Evolutionary conservation across 495 filamentous ascomycete genomes (phyloP).

Genomic region (Hyaloscypha variabilis): DNA sequence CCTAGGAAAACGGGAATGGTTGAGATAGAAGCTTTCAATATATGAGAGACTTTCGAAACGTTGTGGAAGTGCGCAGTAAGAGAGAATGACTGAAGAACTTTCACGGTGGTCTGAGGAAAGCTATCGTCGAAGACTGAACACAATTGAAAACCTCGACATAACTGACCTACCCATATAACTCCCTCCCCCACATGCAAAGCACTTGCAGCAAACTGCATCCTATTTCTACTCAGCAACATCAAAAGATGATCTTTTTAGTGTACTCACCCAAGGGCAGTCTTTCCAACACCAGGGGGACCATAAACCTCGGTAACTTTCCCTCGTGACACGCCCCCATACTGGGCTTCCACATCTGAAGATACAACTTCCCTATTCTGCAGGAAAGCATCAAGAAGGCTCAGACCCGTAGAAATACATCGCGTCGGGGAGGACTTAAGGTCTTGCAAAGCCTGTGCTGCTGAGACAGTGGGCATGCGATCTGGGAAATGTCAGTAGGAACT

Average conservation of each 20-base stretch:
- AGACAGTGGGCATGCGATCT: slow-evolving; percentile 86
- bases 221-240: slow-evolving; percentile 3
- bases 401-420: slow-evolving; percentile 66
- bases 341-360: slow-evolving; percentile 9
- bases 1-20: not conserved
- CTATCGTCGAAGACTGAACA: too few relatives aligned
- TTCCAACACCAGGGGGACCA: slow-evolving; percentile 87
- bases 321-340: slow-evolving; percentile 58
- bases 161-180: slow-evolving; percentile 88
- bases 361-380: slow-evolving; percentile 36
- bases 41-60: too few relatives aligned
- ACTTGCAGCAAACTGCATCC: slow-evolving; percentile 66
- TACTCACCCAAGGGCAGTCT: slow-evolving; percentile 79
- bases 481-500: not conserved
- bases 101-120: too few relatives aligned
- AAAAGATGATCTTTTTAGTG: not conserved
- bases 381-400: slow-evolving; percentile 61
- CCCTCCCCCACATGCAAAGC: slow-evolving; percentile 61
- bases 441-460: slow-evolving; percentile 81
- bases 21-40: too few relatives aligned
- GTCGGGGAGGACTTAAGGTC: slow-evolving; percentile 53
- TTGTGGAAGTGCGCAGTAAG: too few relatives aligned
- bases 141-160: slow-evolving; percentile 8
- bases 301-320: slow-evolving; percentile 88
- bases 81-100: too few relatives aligned